These are phyloP conservation scores for Bryoerythrophyllum caledonicum DNA, from an alignment of 225 moss, liverwort and hornwort species.

Conservation along the genomic window DNA sequence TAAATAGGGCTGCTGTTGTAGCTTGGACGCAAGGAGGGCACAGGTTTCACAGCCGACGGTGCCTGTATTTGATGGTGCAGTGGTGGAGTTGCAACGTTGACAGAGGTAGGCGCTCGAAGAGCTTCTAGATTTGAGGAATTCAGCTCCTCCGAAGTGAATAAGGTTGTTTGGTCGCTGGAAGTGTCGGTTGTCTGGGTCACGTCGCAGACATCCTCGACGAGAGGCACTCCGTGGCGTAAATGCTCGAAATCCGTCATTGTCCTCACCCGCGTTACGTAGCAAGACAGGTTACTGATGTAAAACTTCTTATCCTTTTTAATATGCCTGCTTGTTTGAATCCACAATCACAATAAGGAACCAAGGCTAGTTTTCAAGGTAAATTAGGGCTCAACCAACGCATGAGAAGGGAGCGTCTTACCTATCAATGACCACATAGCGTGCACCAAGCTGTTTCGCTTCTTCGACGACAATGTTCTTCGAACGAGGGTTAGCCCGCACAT, in stretches of 20 bases:
- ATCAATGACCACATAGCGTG: conserved; percentile 58
- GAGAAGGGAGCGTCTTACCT: conserved; percentile 34
- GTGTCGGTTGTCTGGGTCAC: conserved; percentile 18
- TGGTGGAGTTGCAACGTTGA: not conserved
- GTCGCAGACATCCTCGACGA: conserved; percentile 20
- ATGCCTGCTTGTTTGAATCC: conserved; percentile 31
- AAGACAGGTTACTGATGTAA: conserved; percentile 49
- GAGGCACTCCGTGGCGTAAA: conserved; percentile 51
- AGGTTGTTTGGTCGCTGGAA: conserved; percentile 17
- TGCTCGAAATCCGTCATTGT: conserved; percentile 37
- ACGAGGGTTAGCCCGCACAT: conserved; percentile 42
- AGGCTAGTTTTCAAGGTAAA: not conserved
- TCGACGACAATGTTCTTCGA: conserved; percentile 50
- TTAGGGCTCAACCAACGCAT: not conserved
- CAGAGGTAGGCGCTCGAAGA: conserved; percentile 3
- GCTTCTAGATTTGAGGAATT: not conserved
- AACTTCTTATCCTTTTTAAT: conserved; percentile 51
- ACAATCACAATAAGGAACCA: not conserved
- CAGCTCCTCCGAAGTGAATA: conserved; percentile 15
- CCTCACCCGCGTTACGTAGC: conserved; percentile 55
- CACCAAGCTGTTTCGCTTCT: conserved; percentile 51
- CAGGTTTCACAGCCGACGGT: conserved; percentile 14
- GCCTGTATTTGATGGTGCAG: conserved; percentile 17
- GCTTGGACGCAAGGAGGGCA: conserved; percentile 5
- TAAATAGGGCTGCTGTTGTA: conserved; percentile 11